phyloP scores from a whole-genome alignment of 805 yeast genomes.

The Nakazawaea anatomiae region DNA sequence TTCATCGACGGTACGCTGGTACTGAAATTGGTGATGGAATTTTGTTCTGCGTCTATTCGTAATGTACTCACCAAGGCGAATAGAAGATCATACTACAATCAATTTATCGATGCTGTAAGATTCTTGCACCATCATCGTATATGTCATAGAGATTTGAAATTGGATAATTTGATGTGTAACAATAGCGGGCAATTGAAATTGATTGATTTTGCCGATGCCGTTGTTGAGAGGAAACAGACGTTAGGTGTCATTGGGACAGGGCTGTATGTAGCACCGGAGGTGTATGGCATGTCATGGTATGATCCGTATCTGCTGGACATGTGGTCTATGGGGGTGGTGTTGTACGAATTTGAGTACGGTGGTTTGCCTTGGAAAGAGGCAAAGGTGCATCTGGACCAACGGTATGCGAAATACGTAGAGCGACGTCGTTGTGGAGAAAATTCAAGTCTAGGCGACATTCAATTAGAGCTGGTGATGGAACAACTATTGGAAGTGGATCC shows the following conservation, averaged over 20 bases:
- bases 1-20: slow-evolving; percentile 17
- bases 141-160: slow-evolving; percentile 47
- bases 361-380: slow-evolving; percentile 47
- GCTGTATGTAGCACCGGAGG: slow-evolving; percentile 43
- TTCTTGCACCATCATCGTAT: slow-evolving; percentile 31
- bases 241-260: slow-evolving; percentile 45
- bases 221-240: slow-evolving; percentile 14
- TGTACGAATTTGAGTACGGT: slow-evolving; percentile 24
- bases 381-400: slow-evolving; percentile 12
- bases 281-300: slow-evolving; percentile 28
- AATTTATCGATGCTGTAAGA: slow-evolving; percentile 30
- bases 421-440: neutral
- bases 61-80: slow-evolving; percentile 8
- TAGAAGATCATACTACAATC: slow-evolving; percentile 32
- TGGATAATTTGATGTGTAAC: slow-evolving; percentile 33
- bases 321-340: slow-evolving; percentile 45
- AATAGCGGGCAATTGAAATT: slow-evolving; percentile 29
- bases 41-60: slow-evolving; percentile 27
- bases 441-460: too few species aligned
- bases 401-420: slow-evolving; percentile 8
- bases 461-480: too few species aligned
- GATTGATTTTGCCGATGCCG: slow-evolving; percentile 48
- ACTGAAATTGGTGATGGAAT: slow-evolving; percentile 25
- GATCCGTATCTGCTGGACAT: slow-evolving; percentile 36
- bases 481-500: too few species aligned